These are phyloP conservation scores for Ophiostoma angusticollis DNA, from an alignment of 2,329 filamentous ascomycete genomes.

Conservation along the genomic window DNA sequence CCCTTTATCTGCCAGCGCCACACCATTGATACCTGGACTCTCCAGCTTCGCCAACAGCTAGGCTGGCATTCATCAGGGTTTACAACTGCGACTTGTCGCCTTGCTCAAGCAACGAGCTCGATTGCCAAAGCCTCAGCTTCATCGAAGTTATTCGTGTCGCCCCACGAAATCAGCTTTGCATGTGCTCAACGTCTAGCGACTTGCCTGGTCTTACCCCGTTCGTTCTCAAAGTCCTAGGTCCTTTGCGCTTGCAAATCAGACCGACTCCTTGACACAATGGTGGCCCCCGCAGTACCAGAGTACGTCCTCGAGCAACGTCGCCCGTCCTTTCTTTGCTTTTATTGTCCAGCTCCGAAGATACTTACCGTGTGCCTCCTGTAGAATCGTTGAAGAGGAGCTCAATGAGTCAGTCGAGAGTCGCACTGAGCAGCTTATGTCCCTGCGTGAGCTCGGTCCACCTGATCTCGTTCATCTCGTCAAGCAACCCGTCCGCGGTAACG, in stretches of 20 bases:
- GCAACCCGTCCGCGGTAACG: conserved; percentile 43
- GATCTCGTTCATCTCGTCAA: conserved; percentile 94
- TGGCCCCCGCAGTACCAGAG: conserved; percentile 65
- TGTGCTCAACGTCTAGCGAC: neutral
- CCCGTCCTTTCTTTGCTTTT: neutral
- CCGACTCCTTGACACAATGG: conserved; percentile 36
- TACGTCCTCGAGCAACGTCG: conserved; percentile 29
- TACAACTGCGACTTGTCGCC: neutral
- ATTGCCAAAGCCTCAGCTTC: conserved; percentile 1
- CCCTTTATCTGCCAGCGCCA: conserved; percentile 1
- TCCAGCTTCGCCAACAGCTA: conserved; percentile 1
- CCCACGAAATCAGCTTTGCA: too few species aligned
- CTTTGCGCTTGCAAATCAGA: conserved; percentile 1
- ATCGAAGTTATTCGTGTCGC: too few species aligned
- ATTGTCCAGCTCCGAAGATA: neutral
- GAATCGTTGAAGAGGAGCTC: conserved; percentile 85
- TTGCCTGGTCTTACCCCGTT: neutral
- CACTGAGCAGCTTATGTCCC: conserved; percentile 71
- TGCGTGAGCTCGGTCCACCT: conserved; percentile 89
- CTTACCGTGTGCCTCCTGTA: conserved; percentile 25
- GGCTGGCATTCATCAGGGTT: neutral
- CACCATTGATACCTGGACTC: conserved; percentile 3
- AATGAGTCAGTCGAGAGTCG: conserved; percentile 86
- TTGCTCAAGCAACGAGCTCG: neutral
- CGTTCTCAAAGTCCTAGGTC: neutral